A percentile compares a stretch with the other conserved stretches of the same genome.
phyloP scores from a whole-genome alignment of 148 eudicot species.

The Nepenthes mirabilis region DNA sequence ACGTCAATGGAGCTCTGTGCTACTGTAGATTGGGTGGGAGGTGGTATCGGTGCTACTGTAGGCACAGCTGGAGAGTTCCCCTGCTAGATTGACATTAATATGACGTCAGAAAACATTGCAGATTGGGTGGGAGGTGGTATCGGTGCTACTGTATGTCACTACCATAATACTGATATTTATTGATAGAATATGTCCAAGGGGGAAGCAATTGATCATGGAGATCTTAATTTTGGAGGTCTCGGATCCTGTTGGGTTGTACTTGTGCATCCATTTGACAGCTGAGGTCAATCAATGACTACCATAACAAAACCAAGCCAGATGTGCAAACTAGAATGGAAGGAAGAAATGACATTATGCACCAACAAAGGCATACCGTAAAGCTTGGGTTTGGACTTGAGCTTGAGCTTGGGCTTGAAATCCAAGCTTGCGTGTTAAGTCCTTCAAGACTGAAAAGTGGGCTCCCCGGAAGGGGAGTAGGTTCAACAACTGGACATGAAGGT shows the following conservation, averaged over 20 bases:
- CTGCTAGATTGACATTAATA: conserved; percentile 14
- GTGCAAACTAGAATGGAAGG: no score
- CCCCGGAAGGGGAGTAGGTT: background rate
- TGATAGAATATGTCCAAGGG: background rate
- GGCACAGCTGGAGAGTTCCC: conserved; percentile 25
- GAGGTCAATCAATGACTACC: no score
- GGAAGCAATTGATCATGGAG: background rate
- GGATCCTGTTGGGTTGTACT: no score
- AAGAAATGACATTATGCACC: no score
- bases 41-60: conserved; percentile 25
- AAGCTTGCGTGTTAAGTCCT: conserved; percentile 39
- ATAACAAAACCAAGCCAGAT: no score
- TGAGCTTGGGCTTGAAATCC: background rate
- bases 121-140: background rate
- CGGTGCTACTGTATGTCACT: background rate
- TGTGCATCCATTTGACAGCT: no score
- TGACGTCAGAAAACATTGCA: background rate
- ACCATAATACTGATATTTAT: background rate
- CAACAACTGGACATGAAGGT: background rate
- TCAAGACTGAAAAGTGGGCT: conserved; percentile 31
- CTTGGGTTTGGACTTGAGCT: no score
- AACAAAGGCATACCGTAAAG: conserved; percentile 9
- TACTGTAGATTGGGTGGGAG: conserved; percentile 6
- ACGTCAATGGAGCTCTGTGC: background rate
- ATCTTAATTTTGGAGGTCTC: no score